Percentiles rank a stretch among this genome's conserved stretches.
Evolutionary conservation across 2,329 filamentous ascomycete species (phyloP).

Genomic region (Hymenoscyphus salicellus): DNA sequence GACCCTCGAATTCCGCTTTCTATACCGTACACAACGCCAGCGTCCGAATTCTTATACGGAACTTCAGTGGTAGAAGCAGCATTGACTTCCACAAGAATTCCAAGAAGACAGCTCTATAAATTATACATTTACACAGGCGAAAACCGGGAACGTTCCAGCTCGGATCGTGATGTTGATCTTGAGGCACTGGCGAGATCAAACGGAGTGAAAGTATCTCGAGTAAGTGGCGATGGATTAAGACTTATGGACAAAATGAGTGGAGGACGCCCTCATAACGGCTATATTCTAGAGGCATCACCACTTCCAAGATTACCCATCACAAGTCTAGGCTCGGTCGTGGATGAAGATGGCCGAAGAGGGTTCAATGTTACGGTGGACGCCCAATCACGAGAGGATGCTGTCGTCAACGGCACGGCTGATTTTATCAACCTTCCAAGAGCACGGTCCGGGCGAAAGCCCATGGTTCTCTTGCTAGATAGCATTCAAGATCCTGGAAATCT

Average conservation of each 20-base stretch:
- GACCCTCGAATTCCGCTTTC: conserved; percentile 33
- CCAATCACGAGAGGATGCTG: conserved; percentile 71
- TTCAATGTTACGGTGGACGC: conserved; percentile 60
- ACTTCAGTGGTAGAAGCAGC: conserved; percentile 77
- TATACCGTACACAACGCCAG: conserved; percentile 74
- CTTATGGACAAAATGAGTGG: conserved; percentile 80
- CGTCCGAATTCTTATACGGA: conserved; percentile 90
- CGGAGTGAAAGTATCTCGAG: conserved; percentile 54
- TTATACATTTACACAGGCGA: conserved; percentile 71
- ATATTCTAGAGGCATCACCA: conserved; percentile 81
- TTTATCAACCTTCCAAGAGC: conserved; percentile 42
- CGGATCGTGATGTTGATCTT: conserved; percentile 45
- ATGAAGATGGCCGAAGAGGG: conserved; percentile 38
- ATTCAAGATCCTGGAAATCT: conserved; percentile 87
- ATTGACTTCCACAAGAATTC: conserved; percentile 52
- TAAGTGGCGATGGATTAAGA: conserved; percentile 59
- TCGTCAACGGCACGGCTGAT: conserved; percentile 65
- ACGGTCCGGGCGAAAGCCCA: conserved; percentile 53
- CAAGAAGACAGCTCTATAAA: conserved; percentile 72
- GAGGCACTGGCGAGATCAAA: conserved; percentile 46
- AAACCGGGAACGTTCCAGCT: conserved; percentile 50
- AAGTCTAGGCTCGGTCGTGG: conserved; percentile 44
- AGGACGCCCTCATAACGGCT: conserved; percentile 84
- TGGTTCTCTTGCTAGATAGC: conserved; percentile 71
- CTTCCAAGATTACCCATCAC: conserved; percentile 69